Conservation (phyloP, 805 yeast genomes). For the Cyberlindnera xishuangbannaensis region DNA sequence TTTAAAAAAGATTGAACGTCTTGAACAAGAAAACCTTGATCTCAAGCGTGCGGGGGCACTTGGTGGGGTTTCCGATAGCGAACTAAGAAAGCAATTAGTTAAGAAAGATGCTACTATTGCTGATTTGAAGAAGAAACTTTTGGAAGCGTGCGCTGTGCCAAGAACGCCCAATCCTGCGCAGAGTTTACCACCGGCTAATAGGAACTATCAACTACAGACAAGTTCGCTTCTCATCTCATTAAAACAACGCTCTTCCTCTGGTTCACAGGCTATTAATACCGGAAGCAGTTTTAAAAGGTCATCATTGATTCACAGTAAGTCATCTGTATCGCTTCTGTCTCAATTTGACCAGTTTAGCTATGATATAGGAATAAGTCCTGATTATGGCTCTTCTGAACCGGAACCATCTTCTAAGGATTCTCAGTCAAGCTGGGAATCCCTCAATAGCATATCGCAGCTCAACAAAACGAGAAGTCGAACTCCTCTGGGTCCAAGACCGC, state of each 20-base stretch:
- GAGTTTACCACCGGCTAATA: background rate
- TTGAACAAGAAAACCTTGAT: constrained; percentile 22
- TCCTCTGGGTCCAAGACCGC: no score
- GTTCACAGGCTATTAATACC: background rate
- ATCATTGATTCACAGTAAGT: constrained; percentile 9
- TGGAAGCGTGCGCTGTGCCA: constrained; percentile 1
- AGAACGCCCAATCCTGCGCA: background rate
- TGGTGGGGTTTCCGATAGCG: constrained; percentile 24
- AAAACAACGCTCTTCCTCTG: constrained; percentile 3
- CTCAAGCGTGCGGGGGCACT: constrained; percentile 15
- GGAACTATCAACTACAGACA: constrained; percentile 6
- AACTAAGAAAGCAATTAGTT: constrained; percentile 46
- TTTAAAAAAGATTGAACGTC: constrained; percentile 34
- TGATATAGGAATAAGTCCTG: background rate
- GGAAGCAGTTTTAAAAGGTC: constrained; percentile 2
- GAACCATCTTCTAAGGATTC: no score
- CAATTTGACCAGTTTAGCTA: background rate
- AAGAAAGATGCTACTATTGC: constrained; percentile 39
- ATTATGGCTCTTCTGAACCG: constrained; percentile 3
- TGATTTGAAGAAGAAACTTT: constrained; percentile 4
- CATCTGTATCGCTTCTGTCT: constrained; percentile 7
- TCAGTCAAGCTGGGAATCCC: no score
- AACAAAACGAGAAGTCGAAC: no score
- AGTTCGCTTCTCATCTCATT: constrained; percentile 5
- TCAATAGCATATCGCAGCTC: no score